A percentile compares a stretch with the other conserved stretches of the same genome.
These are phyloP conservation scores for Fraxinus dipetala DNA, from an alignment of 305 asterid genomes.

Conservation along the genomic window DNA sequence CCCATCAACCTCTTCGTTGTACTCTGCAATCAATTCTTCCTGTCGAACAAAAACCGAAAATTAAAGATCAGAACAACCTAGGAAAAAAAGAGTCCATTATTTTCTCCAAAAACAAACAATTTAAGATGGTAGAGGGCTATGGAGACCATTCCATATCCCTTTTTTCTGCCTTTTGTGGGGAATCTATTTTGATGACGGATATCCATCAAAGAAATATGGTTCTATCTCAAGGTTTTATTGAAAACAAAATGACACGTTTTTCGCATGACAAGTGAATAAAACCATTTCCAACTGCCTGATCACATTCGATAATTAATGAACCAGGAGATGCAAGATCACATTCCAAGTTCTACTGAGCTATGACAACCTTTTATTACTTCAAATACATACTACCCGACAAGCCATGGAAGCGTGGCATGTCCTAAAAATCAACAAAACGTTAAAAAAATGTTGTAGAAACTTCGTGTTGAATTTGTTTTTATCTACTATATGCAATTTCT, in stretches of 20 bases:
- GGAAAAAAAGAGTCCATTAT: neutral
- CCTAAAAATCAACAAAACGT: neutral
- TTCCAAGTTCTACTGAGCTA: neutral
- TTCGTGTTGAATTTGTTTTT: neutral
- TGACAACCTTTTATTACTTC: neutral
- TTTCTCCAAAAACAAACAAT: neutral
- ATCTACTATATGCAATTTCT: neutral
- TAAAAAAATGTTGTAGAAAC: neutral
- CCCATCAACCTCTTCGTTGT: constrained; percentile 13
- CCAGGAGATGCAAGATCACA: neutral
- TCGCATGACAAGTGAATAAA: neutral
- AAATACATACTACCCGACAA: neutral
- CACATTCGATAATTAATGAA: neutral
- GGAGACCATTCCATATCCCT: neutral
- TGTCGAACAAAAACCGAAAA: neutral
- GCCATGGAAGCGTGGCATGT: neutral
- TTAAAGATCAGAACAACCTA: neutral
- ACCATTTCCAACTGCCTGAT: neutral
- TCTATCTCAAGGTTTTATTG: neutral
- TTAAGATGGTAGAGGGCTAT: neutral
- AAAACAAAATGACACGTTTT: neutral
- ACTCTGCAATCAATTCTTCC: constrained; percentile 18
- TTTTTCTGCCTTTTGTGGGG: neutral
- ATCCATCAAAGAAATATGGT: neutral
- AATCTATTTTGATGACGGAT: neutral